These are phyloP conservation scores for Yamadazyma mexicana DNA, from an alignment of 1,139 yeast genomes.

Conservation along the genomic window DNA sequence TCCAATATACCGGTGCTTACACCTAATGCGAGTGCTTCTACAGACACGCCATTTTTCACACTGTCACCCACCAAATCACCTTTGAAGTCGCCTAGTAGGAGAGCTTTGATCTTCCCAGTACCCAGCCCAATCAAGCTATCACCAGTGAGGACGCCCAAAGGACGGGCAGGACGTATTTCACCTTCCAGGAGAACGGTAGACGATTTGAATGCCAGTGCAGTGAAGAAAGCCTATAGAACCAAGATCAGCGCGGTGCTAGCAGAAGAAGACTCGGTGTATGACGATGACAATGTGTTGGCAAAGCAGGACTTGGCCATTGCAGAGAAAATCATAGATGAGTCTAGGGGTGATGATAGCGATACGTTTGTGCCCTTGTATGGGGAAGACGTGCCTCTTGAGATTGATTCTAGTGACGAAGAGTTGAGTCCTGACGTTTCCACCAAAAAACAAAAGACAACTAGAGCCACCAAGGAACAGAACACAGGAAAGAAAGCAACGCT, in stretches of 20 bases:
- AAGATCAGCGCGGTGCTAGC: conserved; percentile 32
- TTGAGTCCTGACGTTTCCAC: too few relatives aligned
- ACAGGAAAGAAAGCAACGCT: too few relatives aligned
- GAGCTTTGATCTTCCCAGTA: conserved; percentile 21
- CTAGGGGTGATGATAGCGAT: conserved; percentile 14
- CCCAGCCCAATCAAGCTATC: conserved; percentile 18
- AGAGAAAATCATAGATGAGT: conserved; percentile 35
- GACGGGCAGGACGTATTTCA: conserved; percentile 47
- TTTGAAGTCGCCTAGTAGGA: conserved; percentile 20
- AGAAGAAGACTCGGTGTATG: conserved; percentile 30
- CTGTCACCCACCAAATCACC: conserved; percentile 1
- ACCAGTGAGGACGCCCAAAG: conserved; percentile 39
- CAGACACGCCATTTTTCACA: background rate
- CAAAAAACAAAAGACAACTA: too few relatives aligned
- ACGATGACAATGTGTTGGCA: conserved; percentile 24
- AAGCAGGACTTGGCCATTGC: conserved; percentile 48
- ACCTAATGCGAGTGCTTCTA: background rate
- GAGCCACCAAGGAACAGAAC: too few relatives aligned
- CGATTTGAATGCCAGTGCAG: conserved; percentile 52
- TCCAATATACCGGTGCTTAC: background rate
- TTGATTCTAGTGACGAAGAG: conserved; percentile 20
- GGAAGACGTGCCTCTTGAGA: conserved; percentile 33
- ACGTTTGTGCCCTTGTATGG: conserved; percentile 20
- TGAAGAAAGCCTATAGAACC: conserved; percentile 44
- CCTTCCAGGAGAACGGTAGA: conserved; percentile 40